Evolutionary conservation across 2,329 filamentous ascomycete species (phyloP), one percentile per base, ranked within the genome.

Genomic region (Alternaria sp.): DNA sequence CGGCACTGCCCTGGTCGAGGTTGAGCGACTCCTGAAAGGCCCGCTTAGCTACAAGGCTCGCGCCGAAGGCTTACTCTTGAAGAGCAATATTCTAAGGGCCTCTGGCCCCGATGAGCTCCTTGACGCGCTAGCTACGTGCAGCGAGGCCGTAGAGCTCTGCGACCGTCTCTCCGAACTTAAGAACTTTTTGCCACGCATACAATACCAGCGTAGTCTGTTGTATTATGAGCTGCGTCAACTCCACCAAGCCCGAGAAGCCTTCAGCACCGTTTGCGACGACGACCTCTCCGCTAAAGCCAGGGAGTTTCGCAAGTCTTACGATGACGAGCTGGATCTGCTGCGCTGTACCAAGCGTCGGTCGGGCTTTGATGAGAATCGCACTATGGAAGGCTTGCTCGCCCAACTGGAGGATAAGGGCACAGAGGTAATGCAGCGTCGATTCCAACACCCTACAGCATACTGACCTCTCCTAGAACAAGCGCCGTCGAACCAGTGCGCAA

Each of bases 101-200:
- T 61, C 59, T 9, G 72, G 71, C 10, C 65, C 75, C 8, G 70
- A 74, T 3, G 69, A 71, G 45, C 61, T 75, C 4, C 73, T 67
- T 28, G 71, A 77, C 7, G 74, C 75, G 2, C 67, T 79, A 4
- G 76, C 75, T 23, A 69, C 71, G 2, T 79, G 75, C 45, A 76
- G 71, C 55, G 75, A 78, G 44, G 75, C 75, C 10, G 37, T 78
- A 23, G 72, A 75, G 30, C 55, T 77, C 1, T 78, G 75, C 59
- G 58, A 70, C 25, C 70, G 69, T 12, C 37, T 71, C 2, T 58
- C 67, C 0, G 72, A 74, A 18, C 57, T 76, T 4, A 63, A 72
- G 21, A 49, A 44, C 9, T 66, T 74, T 21, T 50, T 75, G 2
- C 71, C 75, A 0, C 67, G 65, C 44, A 70, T 77, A 33, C 75